Evolutionary conservation across 2,329 filamentous ascomycete genomes (phyloP), one percentile per base, ranked within the genome.

Genomic region (Arthrocladium fulminans): DNA sequence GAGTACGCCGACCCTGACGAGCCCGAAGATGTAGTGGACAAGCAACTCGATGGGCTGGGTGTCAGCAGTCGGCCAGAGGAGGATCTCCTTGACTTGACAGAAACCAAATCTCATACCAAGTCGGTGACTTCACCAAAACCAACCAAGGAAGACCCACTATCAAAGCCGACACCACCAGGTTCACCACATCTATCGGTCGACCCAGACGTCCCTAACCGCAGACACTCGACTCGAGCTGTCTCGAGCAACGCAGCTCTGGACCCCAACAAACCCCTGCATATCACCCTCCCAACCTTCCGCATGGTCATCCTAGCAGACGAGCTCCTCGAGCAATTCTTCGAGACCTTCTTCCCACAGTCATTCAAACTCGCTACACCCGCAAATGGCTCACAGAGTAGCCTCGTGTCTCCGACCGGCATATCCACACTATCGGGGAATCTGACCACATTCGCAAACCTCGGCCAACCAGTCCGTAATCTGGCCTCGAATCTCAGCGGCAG

Each of bases 261-360:
- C 63, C 92, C 92, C 2, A 83, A 88, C 22, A 90, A 94, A 54
- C 92, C 92, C 5, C 76, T 98, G 0, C 86, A 96, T 64, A 96
- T 98, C 61, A 97, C 92, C 1, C 76, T 98, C 1, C 92, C 92
- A 1, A 98, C 92, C 0, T 98, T 98, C 76, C 84, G 92, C 56
- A 98, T 98, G 92, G 88, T 98, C 2, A 86, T 98, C 8, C 79
- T 98, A 6, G 92, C 92, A 37, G 92, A 98, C 61, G 92, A 98
- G 65, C 77, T 94, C 1, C 79, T 98, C 4, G 90, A 98, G 61
- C 86, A 94, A 58, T 98, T 98, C 69, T 98, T 98, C 64, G 92
- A 98, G 68, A 86, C 87, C 0, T 94, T 88, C 34, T 96, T 97
- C 69, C 88, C 90, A 0, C 81, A 86, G 45, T 95, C 88, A 1